Evolutionary conservation across 2,329 filamentous ascomycete species (phyloP).

Genomic region (Ceratocystis papillata): DNA sequence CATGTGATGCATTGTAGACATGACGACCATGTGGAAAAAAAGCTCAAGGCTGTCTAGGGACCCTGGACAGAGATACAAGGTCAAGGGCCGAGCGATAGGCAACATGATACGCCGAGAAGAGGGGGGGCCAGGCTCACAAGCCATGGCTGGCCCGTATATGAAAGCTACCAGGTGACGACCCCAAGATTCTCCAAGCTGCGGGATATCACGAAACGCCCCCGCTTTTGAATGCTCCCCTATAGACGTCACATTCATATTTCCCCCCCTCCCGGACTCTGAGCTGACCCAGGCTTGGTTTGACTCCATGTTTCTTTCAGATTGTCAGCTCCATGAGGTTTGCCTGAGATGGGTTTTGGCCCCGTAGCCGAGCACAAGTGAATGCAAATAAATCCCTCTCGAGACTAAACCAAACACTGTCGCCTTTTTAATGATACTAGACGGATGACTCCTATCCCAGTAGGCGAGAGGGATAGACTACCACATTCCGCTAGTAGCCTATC

Average conservation of each 20-base stretch:
- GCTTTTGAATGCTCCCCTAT: constrained; percentile 4
- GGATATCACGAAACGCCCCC: constrained; percentile 17
- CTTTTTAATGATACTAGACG: neutral
- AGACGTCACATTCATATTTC: neutral
- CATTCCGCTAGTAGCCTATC: neutral
- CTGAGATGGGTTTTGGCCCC: neutral
- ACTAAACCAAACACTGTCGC: neutral
- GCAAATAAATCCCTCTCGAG: constrained; percentile 1
- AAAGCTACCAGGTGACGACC: constrained; percentile 4
- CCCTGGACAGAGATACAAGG: constrained; percentile 1
- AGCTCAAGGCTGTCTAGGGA: neutral
- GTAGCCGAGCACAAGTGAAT: neutral
- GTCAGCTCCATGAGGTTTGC: neutral
- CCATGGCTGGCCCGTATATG: neutral
- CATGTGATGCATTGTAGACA: constrained; percentile 6
- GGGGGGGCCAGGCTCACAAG: neutral
- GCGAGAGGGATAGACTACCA: neutral
- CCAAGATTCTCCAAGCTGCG: constrained; percentile 3
- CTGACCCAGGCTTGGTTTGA: neutral
- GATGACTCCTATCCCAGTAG: neutral
- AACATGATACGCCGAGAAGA: constrained; percentile 1
- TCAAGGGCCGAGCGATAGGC: neutral
- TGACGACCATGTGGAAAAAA: neutral
- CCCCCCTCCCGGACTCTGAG: neutral
- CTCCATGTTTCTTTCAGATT: neutral